These are phyloP conservation scores for Xylaria sp. DNA, from an alignment of 2,329 filamentous ascomycete species.

Conservation along the genomic window DNA sequence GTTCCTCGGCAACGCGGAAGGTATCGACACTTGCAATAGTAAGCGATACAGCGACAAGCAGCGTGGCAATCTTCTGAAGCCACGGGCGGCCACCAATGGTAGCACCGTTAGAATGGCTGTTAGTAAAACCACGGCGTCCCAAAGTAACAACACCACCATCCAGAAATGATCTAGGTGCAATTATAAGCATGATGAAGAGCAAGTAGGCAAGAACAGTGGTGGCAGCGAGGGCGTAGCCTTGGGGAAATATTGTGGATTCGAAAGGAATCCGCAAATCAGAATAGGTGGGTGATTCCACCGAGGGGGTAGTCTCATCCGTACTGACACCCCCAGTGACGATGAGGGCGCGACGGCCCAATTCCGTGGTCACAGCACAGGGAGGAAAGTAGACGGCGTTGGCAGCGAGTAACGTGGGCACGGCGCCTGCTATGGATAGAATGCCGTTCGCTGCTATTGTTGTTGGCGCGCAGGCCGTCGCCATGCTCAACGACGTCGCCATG, in stretches of 20 bases:
- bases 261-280: conserved; percentile 85
- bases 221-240: conserved; percentile 91
- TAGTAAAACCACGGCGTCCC: conserved; percentile 84
- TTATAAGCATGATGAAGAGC: conserved; percentile 91
- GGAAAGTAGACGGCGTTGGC: conserved; percentile 70
- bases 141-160: conserved; percentile 86
- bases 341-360: conserved; percentile 53
- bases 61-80: conserved; percentile 84
- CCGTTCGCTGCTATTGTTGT: conserved; percentile 58
- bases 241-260: conserved; percentile 91
- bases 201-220: conserved; percentile 93
- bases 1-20: conserved; percentile 82
- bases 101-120: conserved; percentile 79
- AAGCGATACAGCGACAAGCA: conserved; percentile 83
- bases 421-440: conserved; percentile 62
- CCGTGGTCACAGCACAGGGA: conserved; percentile 60
- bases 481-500: conserved; percentile 39
- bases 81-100: conserved; percentile 92
- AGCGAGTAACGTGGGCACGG: conserved; percentile 68
- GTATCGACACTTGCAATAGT: conserved; percentile 95
- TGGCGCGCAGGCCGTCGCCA: conserved; percentile 53
- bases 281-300: conserved; percentile 55
- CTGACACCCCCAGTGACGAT: conserved; percentile 56
- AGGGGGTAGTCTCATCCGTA: conserved; percentile 53
- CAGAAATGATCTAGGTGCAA: conserved; percentile 93